Conservation (phyloP, 257 asterid species). For the Prunella vulgaris region DNA sequence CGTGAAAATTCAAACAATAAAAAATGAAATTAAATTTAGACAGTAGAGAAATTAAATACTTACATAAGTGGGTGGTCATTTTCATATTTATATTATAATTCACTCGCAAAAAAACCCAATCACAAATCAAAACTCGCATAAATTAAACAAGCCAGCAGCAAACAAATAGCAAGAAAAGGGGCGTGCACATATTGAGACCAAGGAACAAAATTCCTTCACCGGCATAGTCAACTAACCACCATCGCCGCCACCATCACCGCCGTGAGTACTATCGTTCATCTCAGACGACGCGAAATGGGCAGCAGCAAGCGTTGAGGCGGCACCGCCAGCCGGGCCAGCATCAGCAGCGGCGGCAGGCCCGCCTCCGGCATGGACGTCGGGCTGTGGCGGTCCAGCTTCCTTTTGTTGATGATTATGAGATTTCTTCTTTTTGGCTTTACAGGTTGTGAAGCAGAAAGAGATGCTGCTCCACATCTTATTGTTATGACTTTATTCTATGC, state of each 20-base stretch:
- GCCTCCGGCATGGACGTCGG: not conserved
- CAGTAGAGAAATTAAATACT: no score
- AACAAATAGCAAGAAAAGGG: not conserved
- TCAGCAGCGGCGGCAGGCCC: not conserved
- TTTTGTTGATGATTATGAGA: not conserved
- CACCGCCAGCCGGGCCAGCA: not conserved
- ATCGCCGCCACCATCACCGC: slow-evolving; percentile 18
- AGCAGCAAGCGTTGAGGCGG: not conserved
- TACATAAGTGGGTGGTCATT: no score
- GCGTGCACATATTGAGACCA: not conserved
- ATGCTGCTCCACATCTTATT: not conserved
- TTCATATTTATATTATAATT: no score
- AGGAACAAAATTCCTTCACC: not conserved
- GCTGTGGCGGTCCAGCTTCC: slow-evolving; percentile 1
- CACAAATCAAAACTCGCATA: not conserved
- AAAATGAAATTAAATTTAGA: no score
- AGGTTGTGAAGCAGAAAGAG: slow-evolving; percentile 19
- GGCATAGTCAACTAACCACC: slow-evolving; percentile 6
- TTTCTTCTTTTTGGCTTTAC: slow-evolving; percentile 7
- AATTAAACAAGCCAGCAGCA: not conserved
- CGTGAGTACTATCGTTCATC: slow-evolving; percentile 12
- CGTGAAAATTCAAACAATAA: no score
- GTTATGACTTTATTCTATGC: not conserved
- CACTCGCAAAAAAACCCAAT: not conserved
- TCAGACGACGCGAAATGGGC: slow-evolving; percentile 13